A percentile compares a stretch with the other conserved stretches of the same genome.
phyloP scores from a whole-genome alignment of 495 filamentous ascomycete species.

The Penicillium paxilli region DNA sequence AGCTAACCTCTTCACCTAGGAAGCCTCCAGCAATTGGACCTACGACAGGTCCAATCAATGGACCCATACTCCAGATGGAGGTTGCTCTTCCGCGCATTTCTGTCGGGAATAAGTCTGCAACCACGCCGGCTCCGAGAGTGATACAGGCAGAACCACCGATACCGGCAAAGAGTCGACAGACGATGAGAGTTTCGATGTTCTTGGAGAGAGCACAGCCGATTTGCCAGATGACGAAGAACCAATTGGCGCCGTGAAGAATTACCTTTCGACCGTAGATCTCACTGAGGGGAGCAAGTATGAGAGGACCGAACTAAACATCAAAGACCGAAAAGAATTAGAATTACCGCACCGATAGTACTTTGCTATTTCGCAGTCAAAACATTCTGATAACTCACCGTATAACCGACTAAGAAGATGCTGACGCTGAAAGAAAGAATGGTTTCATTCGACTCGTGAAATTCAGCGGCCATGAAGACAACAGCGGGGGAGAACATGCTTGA shows the following conservation, averaged over 20 bases:
- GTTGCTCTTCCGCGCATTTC: slow-evolving; percentile 61
- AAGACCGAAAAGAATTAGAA: background rate
- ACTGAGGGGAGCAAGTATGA: slow-evolving; percentile 44
- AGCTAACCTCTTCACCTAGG: slow-evolving; percentile 51
- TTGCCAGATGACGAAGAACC: slow-evolving; percentile 57
- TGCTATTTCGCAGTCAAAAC: background rate
- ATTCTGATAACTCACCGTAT: slow-evolving; percentile 38
- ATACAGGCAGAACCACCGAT: slow-evolving; percentile 54
- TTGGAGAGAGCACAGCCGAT: slow-evolving; percentile 69
- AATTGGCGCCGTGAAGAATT: slow-evolving; percentile 50
- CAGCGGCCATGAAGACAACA: slow-evolving; percentile 49
- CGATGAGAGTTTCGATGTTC: slow-evolving; percentile 56
- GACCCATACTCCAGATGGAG: slow-evolving; percentile 54
- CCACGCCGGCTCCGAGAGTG: slow-evolving; percentile 50
- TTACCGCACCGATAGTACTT: background rate
- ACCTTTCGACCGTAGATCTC: slow-evolving; percentile 59
- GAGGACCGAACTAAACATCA: slow-evolving; percentile 31
- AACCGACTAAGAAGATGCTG: slow-evolving; percentile 60
- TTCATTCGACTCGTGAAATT: slow-evolving; percentile 59
- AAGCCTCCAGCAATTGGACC: slow-evolving; percentile 57
- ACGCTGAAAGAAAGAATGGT: slow-evolving; percentile 53
- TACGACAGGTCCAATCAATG: slow-evolving; percentile 50
- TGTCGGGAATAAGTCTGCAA: slow-evolving; percentile 58
- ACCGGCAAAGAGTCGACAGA: slow-evolving; percentile 66
- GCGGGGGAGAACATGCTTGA: slow-evolving; percentile 75